These are phyloP conservation scores for Pseudozyma sp. DNA, from an alignment of 1,284 basidiomycete species.

Conservation along the genomic window DNA sequence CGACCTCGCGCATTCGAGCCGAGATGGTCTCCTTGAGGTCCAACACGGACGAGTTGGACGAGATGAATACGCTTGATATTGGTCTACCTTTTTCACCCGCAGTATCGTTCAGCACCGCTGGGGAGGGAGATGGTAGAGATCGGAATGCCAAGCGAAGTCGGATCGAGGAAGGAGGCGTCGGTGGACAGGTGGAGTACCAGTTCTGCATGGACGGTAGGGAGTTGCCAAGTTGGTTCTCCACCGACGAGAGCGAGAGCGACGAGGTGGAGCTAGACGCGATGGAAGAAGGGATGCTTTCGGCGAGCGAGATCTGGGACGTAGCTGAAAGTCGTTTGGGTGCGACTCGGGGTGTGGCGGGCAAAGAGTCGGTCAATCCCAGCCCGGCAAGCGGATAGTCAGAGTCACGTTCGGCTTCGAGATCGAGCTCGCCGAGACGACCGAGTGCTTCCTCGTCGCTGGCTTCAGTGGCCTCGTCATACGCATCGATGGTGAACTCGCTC, in stretches of 20 bases:
- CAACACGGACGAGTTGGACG: slow-evolving; percentile 37
- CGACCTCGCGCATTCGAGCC: slow-evolving; percentile 16
- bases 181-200: slow-evolving; percentile 42
- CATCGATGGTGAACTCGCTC: slow-evolving; percentile 24
- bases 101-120: not conserved
- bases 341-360: slow-evolving; percentile 21
- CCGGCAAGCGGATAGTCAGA: slow-evolving; percentile 12
- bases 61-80: slow-evolving; percentile 33
- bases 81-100: slow-evolving; percentile 1
- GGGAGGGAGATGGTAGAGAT: slow-evolving; percentile 22
- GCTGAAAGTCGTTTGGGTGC: slow-evolving; percentile 21
- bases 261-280: slow-evolving; percentile 20
- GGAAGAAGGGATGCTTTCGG: slow-evolving; percentile 14
- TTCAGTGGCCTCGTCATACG: slow-evolving; percentile 9
- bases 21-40: slow-evolving; percentile 42
- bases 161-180: slow-evolving; percentile 38
- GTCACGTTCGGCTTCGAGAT: slow-evolving; percentile 7
- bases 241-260: slow-evolving; percentile 19
- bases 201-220: slow-evolving; percentile 6
- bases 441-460: not conserved
- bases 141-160: slow-evolving; percentile 35
- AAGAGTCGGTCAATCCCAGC: slow-evolving; percentile 17
- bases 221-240: slow-evolving; percentile 11
- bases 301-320: slow-evolving; percentile 19
- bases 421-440: slow-evolving; percentile 13